Conservation (phyloP, 345 rosid species). For the Pugionium dolabratum region DNA sequence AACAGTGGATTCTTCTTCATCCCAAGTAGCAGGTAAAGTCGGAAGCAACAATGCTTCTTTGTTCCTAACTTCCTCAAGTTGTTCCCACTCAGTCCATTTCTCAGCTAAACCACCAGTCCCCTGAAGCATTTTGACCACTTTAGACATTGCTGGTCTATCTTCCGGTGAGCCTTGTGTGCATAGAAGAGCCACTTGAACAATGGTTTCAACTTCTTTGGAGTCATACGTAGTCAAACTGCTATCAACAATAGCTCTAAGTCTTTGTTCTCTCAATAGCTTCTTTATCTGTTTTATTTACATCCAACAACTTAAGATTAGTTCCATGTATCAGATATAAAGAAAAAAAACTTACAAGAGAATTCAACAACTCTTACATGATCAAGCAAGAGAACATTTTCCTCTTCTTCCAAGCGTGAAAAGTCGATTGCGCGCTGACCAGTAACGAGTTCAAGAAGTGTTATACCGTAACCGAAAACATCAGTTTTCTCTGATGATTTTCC, state of each 20-base stretch:
- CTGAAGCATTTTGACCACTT: slow-evolving; percentile 76
- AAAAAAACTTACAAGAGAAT: background rate
- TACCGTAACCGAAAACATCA: slow-evolving; percentile 42
- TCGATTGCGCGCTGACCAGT: slow-evolving; percentile 92
- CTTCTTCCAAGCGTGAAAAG: slow-evolving; percentile 81
- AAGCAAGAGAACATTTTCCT: slow-evolving; percentile 85
- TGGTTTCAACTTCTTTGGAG: slow-evolving; percentile 64
- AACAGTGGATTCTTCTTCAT: slow-evolving; percentile 62
- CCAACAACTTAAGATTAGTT: background rate
- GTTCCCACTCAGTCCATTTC: slow-evolving; percentile 83
- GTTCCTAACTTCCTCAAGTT: slow-evolving; percentile 61
- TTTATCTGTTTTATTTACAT: slow-evolving; percentile 54
- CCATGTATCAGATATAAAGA: background rate
- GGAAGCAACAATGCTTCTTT: slow-evolving; percentile 51
- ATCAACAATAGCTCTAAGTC: slow-evolving; percentile 77
- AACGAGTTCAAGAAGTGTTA: slow-evolving; percentile 85
- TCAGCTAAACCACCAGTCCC: slow-evolving; percentile 67
- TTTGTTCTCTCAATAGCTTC: slow-evolving; percentile 67
- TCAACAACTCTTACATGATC: slow-evolving; percentile 67
- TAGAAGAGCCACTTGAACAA: slow-evolving; percentile 79
- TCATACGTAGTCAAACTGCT: slow-evolving; percentile 54
- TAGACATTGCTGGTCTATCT: slow-evolving; percentile 70
- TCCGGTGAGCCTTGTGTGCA: slow-evolving; percentile 79
- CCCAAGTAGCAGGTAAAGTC: slow-evolving; percentile 65
- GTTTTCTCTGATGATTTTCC: too few species aligned